These are phyloP conservation scores for Zea luxurians DNA, from an alignment of 176 grass and related monocot genomes.

Conservation along the genomic window DNA sequence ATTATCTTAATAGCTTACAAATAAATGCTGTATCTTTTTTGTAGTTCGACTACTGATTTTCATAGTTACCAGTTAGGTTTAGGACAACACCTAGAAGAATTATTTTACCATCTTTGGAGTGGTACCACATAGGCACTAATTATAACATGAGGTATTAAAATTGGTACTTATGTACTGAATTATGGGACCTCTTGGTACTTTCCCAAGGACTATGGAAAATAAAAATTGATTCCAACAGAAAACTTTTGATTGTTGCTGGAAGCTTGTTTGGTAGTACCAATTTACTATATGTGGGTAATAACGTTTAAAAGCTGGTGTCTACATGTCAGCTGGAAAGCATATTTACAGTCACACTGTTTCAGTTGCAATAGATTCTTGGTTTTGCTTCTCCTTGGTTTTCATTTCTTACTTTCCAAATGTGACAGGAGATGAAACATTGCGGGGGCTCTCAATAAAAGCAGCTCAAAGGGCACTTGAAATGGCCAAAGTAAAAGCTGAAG, in stretches of 20 bases:
- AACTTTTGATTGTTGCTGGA: background rate
- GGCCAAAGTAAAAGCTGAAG: constrained; percentile 80
- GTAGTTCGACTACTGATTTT: background rate
- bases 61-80: background rate
- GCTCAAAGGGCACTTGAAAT: constrained; percentile 85
- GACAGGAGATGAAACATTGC: constrained; percentile 68
- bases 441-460: constrained; percentile 69
- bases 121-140: too few species aligned
- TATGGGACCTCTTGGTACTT: background rate
- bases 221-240: background rate
- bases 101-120: background rate
- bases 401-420: constrained; percentile 11
- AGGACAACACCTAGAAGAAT: background rate
- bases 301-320: background rate
- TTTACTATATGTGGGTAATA: constrained; percentile 1
- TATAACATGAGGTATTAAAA: too few species aligned
- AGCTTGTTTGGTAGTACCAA: background rate
- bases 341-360: too few species aligned
- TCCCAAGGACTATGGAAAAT: too few species aligned
- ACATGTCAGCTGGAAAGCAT: background rate
- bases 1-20: background rate
- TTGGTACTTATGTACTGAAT: background rate
- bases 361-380: background rate
- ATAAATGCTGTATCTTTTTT: background rate
- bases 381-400: constrained; percentile 22